Conservation (phyloP, 768 basidiomycete species). For the Pisolithus microcarpus region DNA sequence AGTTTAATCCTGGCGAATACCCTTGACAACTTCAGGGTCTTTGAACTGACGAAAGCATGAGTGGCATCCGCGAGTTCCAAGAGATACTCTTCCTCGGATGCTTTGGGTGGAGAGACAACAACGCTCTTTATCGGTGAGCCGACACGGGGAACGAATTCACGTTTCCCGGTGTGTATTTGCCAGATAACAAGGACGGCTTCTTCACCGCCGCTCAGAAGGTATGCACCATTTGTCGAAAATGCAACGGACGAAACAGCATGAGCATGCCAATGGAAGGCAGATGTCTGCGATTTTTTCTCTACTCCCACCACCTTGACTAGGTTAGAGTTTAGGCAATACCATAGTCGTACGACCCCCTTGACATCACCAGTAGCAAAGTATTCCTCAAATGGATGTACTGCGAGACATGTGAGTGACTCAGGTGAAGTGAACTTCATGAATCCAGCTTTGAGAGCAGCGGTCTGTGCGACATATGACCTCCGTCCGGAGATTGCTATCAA, state of each 20-base stretch:
- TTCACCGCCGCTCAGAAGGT: slow-evolving; percentile 89
- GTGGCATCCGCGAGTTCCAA: slow-evolving; percentile 78
- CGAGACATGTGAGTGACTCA: slow-evolving; percentile 73
- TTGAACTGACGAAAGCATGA: slow-evolving; percentile 65
- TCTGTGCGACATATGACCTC: slow-evolving; percentile 69
- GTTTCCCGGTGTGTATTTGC: slow-evolving; percentile 84
- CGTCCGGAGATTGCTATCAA: slow-evolving; percentile 68
- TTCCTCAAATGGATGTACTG: slow-evolving; percentile 83
- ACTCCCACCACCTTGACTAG: slow-evolving; percentile 48
- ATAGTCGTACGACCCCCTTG: slow-evolving; percentile 77
- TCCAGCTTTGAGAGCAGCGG: slow-evolving; percentile 49
- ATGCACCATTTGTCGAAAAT: slow-evolving; percentile 88
- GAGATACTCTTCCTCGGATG: slow-evolving; percentile 77
- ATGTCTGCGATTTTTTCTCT: slow-evolving; percentile 78
- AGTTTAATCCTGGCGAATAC: slow-evolving; percentile 73
- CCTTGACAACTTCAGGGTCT: slow-evolving; percentile 63
- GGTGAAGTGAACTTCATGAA: slow-evolving; percentile 81
- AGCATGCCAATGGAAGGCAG: slow-evolving; percentile 93
- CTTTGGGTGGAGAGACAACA: slow-evolving; percentile 45
- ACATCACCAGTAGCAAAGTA: slow-evolving; percentile 94
- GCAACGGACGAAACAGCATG: slow-evolving; percentile 83
- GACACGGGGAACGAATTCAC: slow-evolving; percentile 88
- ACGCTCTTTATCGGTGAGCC: slow-evolving; percentile 80
- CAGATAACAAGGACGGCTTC: slow-evolving; percentile 96
- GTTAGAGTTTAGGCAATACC: slow-evolving; percentile 82